phyloP scores from a whole-genome alignment of 1,284 basidiomycete species.

The Pseudozyma pruni region DNA sequence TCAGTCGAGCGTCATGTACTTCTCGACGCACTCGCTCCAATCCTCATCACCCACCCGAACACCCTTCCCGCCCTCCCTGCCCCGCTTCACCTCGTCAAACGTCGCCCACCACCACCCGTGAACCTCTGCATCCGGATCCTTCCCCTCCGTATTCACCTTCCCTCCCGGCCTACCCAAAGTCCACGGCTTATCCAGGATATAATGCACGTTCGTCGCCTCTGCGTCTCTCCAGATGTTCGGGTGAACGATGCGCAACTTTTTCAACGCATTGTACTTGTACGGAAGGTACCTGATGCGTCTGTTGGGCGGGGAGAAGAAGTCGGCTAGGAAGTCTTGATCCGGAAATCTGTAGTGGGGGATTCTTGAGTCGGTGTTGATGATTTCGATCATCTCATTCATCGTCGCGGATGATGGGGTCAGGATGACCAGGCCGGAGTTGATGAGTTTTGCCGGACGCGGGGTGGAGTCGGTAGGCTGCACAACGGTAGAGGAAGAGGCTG shows the following conservation, averaged over 20 bases:
- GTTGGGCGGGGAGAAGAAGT: conserved; percentile 73
- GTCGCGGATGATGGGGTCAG: conserved; percentile 75
- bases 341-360: conserved; percentile 82
- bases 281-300: conserved; percentile 74
- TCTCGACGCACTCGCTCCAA: conserved; percentile 35
- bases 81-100: conserved; percentile 25
- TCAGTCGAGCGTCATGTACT: conserved; percentile 34
- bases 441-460: conserved; percentile 79
- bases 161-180: conserved; percentile 24
- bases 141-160: conserved; percentile 1
- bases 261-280: conserved; percentile 87
- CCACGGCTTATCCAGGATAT: conserved; percentile 65
- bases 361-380: conserved; percentile 77
- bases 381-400: conserved; percentile 73
- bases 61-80: not conserved
- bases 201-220: conserved; percentile 72
- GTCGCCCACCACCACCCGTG: conserved; percentile 62
- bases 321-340: conserved; percentile 90
- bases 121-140: conserved; percentile 40
- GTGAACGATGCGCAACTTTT: conserved; percentile 79
- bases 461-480: conserved; percentile 70
- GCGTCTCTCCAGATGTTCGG: conserved; percentile 79
- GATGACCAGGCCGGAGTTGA: conserved; percentile 90
- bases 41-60: conserved; percentile 5
- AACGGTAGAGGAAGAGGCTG: conserved; percentile 68